A percentile compares a stretch with the other conserved stretches of the same genome.
Conservation (phyloP, 768 basidiomycete species). For the Hygrophorus pudorinus region DNA sequence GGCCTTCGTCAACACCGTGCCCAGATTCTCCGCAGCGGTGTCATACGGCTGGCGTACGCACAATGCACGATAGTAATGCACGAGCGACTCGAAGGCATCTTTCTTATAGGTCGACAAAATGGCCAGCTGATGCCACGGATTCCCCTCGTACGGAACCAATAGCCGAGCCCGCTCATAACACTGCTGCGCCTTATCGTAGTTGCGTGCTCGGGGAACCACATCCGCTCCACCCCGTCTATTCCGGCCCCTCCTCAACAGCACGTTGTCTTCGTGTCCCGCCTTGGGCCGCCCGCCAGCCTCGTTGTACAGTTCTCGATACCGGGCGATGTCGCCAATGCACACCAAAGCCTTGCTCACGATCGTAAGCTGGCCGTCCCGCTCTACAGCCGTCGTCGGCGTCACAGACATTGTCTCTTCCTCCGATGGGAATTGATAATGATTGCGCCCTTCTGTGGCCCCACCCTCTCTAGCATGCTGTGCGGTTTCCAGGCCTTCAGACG, state of each 20-base stretch:
- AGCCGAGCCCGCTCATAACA: conserved; percentile 82
- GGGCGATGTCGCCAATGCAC: conserved; percentile 88
- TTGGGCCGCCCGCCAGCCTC: conserved; percentile 56
- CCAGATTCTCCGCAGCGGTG: conserved; percentile 79
- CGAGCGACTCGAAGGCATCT: conserved; percentile 70
- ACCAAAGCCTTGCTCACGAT: conserved; percentile 83
- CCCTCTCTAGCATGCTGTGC: conserved; percentile 14
- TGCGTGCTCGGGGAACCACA: conserved; percentile 46
- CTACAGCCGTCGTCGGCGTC: conserved; percentile 32
- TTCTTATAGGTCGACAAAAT: conserved; percentile 80
- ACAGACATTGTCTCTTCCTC: conserved; percentile 33
- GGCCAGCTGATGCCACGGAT: conserved; percentile 92
- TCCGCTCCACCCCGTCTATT: conserved; percentile 43
- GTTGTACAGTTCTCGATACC: conserved; percentile 87
- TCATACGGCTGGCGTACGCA: conserved; percentile 83
- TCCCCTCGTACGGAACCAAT: conserved; percentile 82
- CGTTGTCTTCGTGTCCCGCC: conserved; percentile 59
- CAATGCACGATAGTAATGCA: conserved; percentile 87
- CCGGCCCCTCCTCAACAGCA: conserved; percentile 27
- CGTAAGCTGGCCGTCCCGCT: conserved; percentile 56
- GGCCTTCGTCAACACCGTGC: conserved; percentile 56
- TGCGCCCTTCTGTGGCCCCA: conserved; percentile 32
- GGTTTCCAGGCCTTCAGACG: no score
- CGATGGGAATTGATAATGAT: conserved; percentile 55
- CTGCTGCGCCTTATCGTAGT: conserved; percentile 64